phyloP scores from a whole-genome alignment of 768 basidiomycete genomes.

The Lactifluus rugatus region DNA sequence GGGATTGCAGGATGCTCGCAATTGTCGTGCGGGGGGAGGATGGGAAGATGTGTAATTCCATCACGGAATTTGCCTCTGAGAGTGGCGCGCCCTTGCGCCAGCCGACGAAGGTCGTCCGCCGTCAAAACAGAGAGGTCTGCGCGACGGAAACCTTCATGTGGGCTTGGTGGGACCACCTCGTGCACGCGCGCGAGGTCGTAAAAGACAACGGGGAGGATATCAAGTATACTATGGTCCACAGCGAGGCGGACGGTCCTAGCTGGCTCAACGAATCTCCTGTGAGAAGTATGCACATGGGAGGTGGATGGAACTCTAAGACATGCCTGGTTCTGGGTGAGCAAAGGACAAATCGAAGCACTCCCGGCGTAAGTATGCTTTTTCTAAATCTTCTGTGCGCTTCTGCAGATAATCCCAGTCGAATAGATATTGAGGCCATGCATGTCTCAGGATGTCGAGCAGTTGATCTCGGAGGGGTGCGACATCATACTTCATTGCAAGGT shows the following conservation, averaged over 20 bases:
- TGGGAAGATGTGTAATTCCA: slow-evolving; percentile 51
- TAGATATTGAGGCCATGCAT: slow-evolving; percentile 15
- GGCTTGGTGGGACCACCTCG: slow-evolving; percentile 9
- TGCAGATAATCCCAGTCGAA: slow-evolving; percentile 15
- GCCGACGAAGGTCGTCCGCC: slow-evolving; percentile 15
- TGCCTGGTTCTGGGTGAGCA: slow-evolving; percentile 15
- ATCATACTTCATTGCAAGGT: slow-evolving; percentile 13
- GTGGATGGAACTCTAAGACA: neutral
- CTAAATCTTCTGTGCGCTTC: slow-evolving; percentile 15
- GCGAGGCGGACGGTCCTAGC: slow-evolving; percentile 15
- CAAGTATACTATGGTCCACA: slow-evolving; percentile 12
- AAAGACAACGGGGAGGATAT: slow-evolving; percentile 17
- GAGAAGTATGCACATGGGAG: neutral
- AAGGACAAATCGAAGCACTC: slow-evolving; percentile 15
- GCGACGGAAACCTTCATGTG: slow-evolving; percentile 7
- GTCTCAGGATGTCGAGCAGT: slow-evolving; percentile 7
- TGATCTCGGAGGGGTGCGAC: slow-evolving; percentile 3
- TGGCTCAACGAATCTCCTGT: neutral
- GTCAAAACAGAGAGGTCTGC: slow-evolving; percentile 14
- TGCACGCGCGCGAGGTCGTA: slow-evolving; percentile 16
- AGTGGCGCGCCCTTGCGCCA: slow-evolving; percentile 12
- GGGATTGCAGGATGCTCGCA: slow-evolving; percentile 72
- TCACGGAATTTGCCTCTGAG: slow-evolving; percentile 12
- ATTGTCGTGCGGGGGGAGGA: slow-evolving; percentile 86
- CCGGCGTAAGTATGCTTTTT: slow-evolving; percentile 8